These are phyloP conservation scores for Talaromyces ruber DNA, from an alignment of 495 filamentous ascomycete genomes.

Conservation along the genomic window DNA sequence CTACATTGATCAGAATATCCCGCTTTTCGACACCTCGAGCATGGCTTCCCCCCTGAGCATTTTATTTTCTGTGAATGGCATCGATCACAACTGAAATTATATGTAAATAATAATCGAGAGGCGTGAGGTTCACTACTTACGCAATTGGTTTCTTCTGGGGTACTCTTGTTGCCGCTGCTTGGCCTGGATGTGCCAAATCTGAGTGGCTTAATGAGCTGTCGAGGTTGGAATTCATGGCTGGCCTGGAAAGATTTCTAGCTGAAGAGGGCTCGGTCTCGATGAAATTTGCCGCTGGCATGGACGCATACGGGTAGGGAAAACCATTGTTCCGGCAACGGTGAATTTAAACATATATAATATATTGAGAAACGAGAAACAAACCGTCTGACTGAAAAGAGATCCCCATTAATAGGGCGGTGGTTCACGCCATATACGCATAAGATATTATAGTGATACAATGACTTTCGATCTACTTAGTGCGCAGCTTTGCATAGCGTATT, in stretches of 20 bases:
- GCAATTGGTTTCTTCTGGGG: not conserved
- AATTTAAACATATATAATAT: no score
- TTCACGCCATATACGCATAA: no score
- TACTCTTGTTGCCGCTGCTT: not conserved
- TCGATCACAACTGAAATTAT: slow-evolving; percentile 26
- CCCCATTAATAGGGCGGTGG: no score
- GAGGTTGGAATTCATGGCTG: not conserved
- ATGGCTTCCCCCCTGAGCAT: slow-evolving; percentile 35
- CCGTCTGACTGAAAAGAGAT: no score
- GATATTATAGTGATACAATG: no score
- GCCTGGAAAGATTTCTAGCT: not conserved
- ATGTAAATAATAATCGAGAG: not conserved
- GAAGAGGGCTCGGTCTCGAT: not conserved
- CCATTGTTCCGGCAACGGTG: not conserved
- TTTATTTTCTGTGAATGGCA: slow-evolving; percentile 41
- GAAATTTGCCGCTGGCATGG: not conserved
- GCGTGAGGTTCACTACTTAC: not conserved
- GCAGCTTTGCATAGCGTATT: no score
- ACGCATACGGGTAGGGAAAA: not conserved
- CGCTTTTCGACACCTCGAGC: slow-evolving; percentile 28
- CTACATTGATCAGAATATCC: slow-evolving; percentile 30
- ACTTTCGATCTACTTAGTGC: no score
- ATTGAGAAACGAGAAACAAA: no score
- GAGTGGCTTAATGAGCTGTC: not conserved
- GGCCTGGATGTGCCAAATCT: not conserved